Conservation (phyloP, 179 eudicot genomes). For the Beta macrorhiza region DNA sequence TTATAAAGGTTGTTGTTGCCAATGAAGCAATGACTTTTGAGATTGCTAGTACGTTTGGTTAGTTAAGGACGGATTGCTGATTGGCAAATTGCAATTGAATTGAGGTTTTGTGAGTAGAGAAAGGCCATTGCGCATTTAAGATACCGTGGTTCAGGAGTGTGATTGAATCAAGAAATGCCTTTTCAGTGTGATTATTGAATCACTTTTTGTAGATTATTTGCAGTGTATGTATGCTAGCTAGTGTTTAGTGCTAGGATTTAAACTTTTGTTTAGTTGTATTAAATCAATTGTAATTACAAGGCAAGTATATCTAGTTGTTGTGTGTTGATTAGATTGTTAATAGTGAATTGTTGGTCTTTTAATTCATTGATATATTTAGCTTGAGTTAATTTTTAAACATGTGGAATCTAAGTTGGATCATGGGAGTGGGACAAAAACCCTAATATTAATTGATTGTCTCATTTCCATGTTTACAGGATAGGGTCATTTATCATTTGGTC, state of each 20-base stretch:
- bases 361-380: background rate
- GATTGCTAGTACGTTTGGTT: background rate
- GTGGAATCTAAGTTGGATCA: background rate
- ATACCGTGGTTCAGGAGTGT: background rate
- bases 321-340: constrained; percentile 3
- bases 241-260: background rate
- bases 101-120: background rate
- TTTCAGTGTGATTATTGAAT: background rate
- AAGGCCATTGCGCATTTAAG: background rate
- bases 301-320: constrained; percentile 12
- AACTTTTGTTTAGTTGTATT: background rate
- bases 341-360: background rate
- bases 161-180: background rate
- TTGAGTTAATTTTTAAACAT: background rate
- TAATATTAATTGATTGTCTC: background rate
- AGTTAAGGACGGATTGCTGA: background rate
- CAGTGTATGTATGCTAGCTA: background rate
- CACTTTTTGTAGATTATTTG: background rate
- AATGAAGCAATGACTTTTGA: background rate
- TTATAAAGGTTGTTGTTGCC: background rate
- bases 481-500: background rate
- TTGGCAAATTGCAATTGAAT: background rate
- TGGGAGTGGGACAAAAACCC: background rate
- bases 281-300: background rate
- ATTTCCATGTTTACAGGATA: background rate